Percentiles rank a stretch among this genome's conserved stretches.
phyloP scores from a whole-genome alignment of 2,329 filamentous ascomycete species.

The Cladosporium sp. region DNA sequence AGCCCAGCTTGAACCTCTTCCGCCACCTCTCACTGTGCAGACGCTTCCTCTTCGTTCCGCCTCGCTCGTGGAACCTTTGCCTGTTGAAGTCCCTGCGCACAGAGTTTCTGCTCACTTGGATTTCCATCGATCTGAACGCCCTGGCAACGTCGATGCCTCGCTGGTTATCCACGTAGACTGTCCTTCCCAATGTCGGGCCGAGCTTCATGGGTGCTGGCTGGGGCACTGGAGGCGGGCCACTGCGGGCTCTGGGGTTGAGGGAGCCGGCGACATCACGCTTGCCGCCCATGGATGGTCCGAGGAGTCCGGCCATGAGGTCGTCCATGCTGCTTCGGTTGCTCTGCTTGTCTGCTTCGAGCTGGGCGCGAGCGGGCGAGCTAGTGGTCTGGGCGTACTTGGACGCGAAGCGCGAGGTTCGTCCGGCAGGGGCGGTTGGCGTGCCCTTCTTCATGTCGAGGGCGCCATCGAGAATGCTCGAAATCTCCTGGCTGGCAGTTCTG shows the following conservation, averaged over 20 bases:
- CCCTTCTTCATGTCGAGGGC: slow-evolving; percentile 33
- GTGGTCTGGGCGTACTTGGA: slow-evolving; percentile 28
- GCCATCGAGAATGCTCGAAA: slow-evolving; percentile 32
- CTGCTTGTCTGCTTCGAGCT: slow-evolving; percentile 17
- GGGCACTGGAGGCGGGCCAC: slow-evolving; percentile 13
- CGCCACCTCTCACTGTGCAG: slow-evolving; percentile 69
- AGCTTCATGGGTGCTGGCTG: slow-evolving; percentile 34
- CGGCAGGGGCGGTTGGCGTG: slow-evolving; percentile 26
- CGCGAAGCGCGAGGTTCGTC: slow-evolving; percentile 32
- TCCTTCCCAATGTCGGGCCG: slow-evolving; percentile 43
- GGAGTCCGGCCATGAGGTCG: slow-evolving; percentile 21
- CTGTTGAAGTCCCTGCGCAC: slow-evolving; percentile 56
- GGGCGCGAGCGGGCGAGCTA: slow-evolving; percentile 22
- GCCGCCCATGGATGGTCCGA: not conserved
- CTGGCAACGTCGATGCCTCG: slow-evolving; percentile 48
- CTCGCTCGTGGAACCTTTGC: slow-evolving; percentile 74
- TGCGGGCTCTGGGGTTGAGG: slow-evolving; percentile 19
- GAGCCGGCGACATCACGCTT: slow-evolving; percentile 16
- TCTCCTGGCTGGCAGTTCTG: slow-evolving; percentile 22
- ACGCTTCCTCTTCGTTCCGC: slow-evolving; percentile 76
- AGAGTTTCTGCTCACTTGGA: slow-evolving; percentile 54
- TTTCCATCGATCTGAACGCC: slow-evolving; percentile 49
- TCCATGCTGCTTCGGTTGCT: slow-evolving; percentile 21
- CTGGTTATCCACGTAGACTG: slow-evolving; percentile 37
- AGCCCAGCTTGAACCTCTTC: slow-evolving; percentile 66